phyloP scores from a whole-genome alignment of 129 eudicot genomes.

The Escallonia herrerae region DNA sequence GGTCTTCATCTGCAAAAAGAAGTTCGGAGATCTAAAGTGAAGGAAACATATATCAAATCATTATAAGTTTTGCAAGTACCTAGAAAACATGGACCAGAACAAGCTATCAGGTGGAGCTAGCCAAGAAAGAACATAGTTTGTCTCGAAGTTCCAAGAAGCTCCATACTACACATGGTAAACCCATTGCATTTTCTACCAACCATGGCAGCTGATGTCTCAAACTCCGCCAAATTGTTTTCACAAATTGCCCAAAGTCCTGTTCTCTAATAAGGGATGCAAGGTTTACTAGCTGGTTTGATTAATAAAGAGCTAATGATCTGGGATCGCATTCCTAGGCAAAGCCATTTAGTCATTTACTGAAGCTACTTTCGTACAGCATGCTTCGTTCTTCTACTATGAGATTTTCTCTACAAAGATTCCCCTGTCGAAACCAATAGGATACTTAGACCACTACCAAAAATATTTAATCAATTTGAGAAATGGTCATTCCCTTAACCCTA shows the following conservation, averaged over 20 bases:
- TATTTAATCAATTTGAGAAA: too few species aligned
- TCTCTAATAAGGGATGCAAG: not conserved
- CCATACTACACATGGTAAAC: not conserved
- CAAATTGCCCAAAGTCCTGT: not conserved
- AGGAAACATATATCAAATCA: not conserved
- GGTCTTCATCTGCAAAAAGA: slow-evolving; percentile 86
- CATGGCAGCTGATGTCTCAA: not conserved
- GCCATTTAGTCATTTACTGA: too few species aligned
- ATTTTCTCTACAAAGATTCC: too few species aligned
- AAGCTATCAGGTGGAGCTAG: not conserved
- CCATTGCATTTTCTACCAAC: not conserved
- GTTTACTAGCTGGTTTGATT: not conserved
- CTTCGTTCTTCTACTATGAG: too few species aligned
- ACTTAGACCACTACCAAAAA: too few species aligned
- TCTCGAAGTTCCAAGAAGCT: not conserved
- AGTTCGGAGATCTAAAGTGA: not conserved
- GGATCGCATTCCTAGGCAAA: too few species aligned
- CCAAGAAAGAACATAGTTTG: not conserved
- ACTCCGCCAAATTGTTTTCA: not conserved
- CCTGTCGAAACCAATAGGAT: too few species aligned
- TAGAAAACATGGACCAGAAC: not conserved
- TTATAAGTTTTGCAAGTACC: not conserved
- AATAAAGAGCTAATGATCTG: too few species aligned
- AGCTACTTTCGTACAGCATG: too few species aligned
- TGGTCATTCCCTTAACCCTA: too few species aligned